These are phyloP conservation scores for Cryptosporidium tyzzeri DNA, from an alignment of 169 alveolate genomes.

Conservation along the genomic window DNA sequence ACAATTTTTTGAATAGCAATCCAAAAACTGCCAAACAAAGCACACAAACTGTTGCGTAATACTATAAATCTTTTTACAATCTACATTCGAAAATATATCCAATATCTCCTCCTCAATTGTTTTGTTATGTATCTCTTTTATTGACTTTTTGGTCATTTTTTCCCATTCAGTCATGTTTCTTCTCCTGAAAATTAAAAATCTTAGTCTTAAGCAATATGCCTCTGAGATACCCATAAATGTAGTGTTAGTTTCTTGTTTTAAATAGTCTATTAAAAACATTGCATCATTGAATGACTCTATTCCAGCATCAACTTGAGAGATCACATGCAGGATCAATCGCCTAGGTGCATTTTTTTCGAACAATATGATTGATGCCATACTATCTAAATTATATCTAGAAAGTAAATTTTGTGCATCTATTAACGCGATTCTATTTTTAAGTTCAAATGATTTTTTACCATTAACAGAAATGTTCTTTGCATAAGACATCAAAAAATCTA, in stretches of 20 bases:
- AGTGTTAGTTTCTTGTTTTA: slow-evolving; percentile 25
- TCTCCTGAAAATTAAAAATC: slow-evolving; percentile 37
- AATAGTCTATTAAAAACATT: slow-evolving; percentile 6
- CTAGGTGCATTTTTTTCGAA: slow-evolving; percentile 71
- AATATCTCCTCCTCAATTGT: slow-evolving; percentile 29
- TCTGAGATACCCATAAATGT: slow-evolving; percentile 44
- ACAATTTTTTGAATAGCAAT: neutral
- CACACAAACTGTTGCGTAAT: slow-evolving; percentile 57
- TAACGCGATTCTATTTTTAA: slow-evolving; percentile 54
- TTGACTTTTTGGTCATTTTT: neutral
- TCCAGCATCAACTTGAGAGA: slow-evolving; percentile 58
- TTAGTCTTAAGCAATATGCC: slow-evolving; percentile 49
- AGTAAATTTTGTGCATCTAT: slow-evolving; percentile 72
- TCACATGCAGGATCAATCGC: slow-evolving; percentile 35
- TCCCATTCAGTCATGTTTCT: neutral
- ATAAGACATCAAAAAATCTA: slow-evolving; percentile 25
- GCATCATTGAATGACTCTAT: slow-evolving; percentile 71
- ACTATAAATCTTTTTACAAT: neutral
- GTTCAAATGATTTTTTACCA: slow-evolving; percentile 33
- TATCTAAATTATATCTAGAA: slow-evolving; percentile 60
- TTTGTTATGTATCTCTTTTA: neutral
- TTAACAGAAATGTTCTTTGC: slow-evolving; percentile 25
- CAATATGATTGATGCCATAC: slow-evolving; percentile 57
- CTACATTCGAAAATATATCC: slow-evolving; percentile 11
- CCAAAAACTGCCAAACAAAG: slow-evolving; percentile 71